Evolutionary conservation across 1,284 basidiomycete genomes (phyloP), one percentile per base, ranked within the genome.

Genomic region (Leccinum pallidistipes): DNA sequence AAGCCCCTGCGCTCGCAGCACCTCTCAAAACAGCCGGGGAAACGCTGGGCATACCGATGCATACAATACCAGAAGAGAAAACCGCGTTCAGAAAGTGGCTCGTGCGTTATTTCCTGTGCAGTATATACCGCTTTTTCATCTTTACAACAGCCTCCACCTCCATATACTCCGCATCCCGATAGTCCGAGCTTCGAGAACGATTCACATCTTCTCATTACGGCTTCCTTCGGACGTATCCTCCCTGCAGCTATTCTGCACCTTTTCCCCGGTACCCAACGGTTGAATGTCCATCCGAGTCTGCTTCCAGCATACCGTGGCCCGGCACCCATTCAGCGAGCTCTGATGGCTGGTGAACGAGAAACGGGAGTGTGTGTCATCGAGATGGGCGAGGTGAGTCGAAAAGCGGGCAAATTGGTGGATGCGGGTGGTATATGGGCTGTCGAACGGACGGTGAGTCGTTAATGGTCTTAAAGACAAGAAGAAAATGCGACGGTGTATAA

Each of bases 231-330:
- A 0, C 88, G 94, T 57, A 91, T 98, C 29, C 58, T 69, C 24
- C 87, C 94, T 0, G 73, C 81, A 3, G 67, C 78, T 0, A 77
- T 95, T 51, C 84, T 69, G 49, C 27, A 36, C 18, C 64, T 81
- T 31, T 97, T 97, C 69, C 78, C 76, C 0, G 79, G 81, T 0
- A 74, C 77, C 1, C 84, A 87, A 57, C 78, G 89, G n/a, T 79
- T 99, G 49, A 98, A 98, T 70, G 85, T 98, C 4, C 97, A 99
- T 70, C 95, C 96, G 0, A 97, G 94, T 18, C 78, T 95, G 0
- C 81, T 98, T 24, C 97, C 96, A 0, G 77, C 81, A n/a, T 94
- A 94, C 74, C 86, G 95, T 27, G 97, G 97, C 0, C 88, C 97
- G 0, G 93, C 95, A 1, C 97, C 96, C 0, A 91, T 98, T 40